Evolutionary conservation across 345 rosid genomes (phyloP), one percentile per base, ranked within the genome.

Genomic region (Gossypium turneri): DNA sequence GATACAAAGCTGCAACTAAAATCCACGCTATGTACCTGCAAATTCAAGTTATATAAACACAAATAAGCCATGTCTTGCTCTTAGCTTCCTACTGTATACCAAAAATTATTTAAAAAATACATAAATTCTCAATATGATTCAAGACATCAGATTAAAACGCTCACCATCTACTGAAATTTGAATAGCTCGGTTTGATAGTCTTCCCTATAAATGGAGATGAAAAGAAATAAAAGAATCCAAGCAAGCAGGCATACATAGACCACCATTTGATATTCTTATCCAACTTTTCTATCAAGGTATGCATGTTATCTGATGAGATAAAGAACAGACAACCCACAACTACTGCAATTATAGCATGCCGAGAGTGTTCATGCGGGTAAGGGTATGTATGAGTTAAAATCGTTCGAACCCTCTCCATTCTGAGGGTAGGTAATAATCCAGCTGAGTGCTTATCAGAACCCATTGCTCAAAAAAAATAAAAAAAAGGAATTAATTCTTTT

Each of bases 211-310:
- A 95, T 22, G 99, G 99, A 53, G 99, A 90, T 6, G 99, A 93
- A 83, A 95, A 93, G 94, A 90, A 93, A 83, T 95, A 95, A 90
- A 95, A 95, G 85, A 95, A 95, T 24, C 99, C 99, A 57, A 95
- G 93, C 84, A 95, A 77, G 74, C 99, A 95, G 12, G 90, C 99
- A 87, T 95, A 95, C 96, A 95, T 95, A 56, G 98, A 91, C 99
- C 98, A 95, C 99, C 99, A 95, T 79, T 95, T 95, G 75, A 95
- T 75, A 78, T 91, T 91, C 41, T 83, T 88, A 79, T 91, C 94
- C 77, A 95, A 85, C 86, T 95, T 95, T 56, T 91, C 99, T 44
- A 95, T 79, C 67, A 95, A 94, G 20, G 98, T 95, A 73, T 89
- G 99, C 88, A 95, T 93, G 81, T 95, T 95, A 78, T 95, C 99